Evolutionary conservation across 2,329 filamentous ascomycete species (phyloP), one percentile per base, ranked within the genome.

Genomic region (Kalmusia sp.): DNA sequence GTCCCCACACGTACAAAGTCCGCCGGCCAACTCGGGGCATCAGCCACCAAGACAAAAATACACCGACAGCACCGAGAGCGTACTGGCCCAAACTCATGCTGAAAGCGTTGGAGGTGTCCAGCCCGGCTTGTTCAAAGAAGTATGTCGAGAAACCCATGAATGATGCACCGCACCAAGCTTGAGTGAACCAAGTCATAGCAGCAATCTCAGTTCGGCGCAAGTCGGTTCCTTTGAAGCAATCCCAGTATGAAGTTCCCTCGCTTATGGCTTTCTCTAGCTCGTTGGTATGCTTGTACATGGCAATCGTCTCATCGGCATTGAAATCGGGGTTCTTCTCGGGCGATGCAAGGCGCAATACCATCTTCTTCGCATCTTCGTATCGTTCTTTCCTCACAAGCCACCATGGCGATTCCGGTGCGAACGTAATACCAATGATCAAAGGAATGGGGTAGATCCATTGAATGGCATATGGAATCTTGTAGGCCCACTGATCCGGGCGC

Each of bases 221-320:
- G 69, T 96, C 87, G 17, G 84, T 84, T n/a, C 91, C 90, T 72
- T 83, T 87, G 82, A 96, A 96, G 78, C 92, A 96, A 72, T 96
- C 92, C 62, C 84, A 74, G 74, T 95, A 96, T 31, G 83, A 87
- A 7, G 89, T 85, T 31, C 91, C 91, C 11, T 79, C 78, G 33
- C 65, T 66, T 7, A 91, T 87, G 72, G 85, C 79, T 68, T 90
- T 83, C 71, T 96, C 92, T 12, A 96, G 78, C 1, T 89, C 88
- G 5, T 90, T 92, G 3, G 92, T 96, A 69, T 95, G 90, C 3
- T 91, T 85, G 89, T 96, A 96, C 91, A 96, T 95, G 63, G 90
- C 87, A 55, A 96, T 82, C 0, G 90, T 95, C 34, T 73, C 64
- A 51, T 73, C 65, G 46, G 65, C 63, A 41, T 72, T 68, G 64